phyloP scores from a whole-genome alignment of 768 basidiomycete genomes.

The Leccinum subtestaceum region DNA sequence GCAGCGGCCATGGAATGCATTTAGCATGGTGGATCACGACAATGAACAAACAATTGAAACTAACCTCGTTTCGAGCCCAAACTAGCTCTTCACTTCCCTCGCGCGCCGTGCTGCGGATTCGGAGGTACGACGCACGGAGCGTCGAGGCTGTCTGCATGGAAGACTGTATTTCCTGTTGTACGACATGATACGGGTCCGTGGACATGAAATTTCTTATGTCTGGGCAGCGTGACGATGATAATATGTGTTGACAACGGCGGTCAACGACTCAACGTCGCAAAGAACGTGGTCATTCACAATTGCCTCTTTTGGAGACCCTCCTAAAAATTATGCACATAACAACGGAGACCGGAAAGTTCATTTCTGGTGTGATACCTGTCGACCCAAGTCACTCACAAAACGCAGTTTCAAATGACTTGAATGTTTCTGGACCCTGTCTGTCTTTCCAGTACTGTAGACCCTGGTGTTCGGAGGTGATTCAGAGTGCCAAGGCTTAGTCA shows the following conservation, averaged over 20 bases:
- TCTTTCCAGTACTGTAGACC: too few species aligned
- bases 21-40: background rate
- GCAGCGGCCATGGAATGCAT: background rate
- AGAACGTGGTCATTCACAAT: background rate
- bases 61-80: conserved; percentile 78
- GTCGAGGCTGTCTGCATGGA: conserved; percentile 71
- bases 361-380: background rate
- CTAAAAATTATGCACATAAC: too few species aligned
- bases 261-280: background rate
- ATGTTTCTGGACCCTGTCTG: too few species aligned
- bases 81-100: conserved; percentile 77
- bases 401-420: too few species aligned
- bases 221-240: background rate
- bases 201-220: conserved; percentile 46
- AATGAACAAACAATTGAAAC: background rate
- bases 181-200: conserved; percentile 83
- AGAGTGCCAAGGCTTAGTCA: too few species aligned
- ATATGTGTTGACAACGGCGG: background rate
- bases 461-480: too few species aligned
- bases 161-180: conserved; percentile 77
- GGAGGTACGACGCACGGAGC: conserved; percentile 70
- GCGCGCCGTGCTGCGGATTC: conserved; percentile 72
- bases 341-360: background rate
- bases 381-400: too few species aligned
- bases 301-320: background rate